Evolutionary conservation across 371 early-diverging fungal genomes (phyloP), one percentile per base, ranked within the genome.

Genomic region (Saksenaea oblongispora): DNA sequence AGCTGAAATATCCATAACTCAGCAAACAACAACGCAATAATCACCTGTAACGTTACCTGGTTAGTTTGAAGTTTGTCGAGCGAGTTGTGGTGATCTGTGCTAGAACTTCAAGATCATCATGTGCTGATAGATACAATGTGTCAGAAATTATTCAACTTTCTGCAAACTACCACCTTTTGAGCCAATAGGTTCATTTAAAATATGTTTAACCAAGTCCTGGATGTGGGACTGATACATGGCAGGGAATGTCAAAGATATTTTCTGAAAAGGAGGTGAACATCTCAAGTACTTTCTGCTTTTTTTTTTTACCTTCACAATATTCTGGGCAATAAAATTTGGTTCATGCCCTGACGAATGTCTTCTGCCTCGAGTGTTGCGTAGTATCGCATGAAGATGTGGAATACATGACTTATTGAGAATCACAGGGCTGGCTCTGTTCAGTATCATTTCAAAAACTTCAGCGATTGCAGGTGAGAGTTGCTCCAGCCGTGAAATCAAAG

Each of bases 391-490:
- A 14, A 80, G 51, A 56, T 66, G 60, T 2, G 76, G 64, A 64
- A 71, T 61, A 47, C 36, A 56, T 13, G 62, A 60, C 71, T 83
- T 78, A 68, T 73, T 74, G 34, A 72, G 31, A n/a, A 67, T 91
- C 61, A 61, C 65, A 55, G 55, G 91, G 76, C 26, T 92, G 67
- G 56, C 87, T 66, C 58, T 79, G 80, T 63, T 84, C 34, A 94
- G 71, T 8, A 95, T 70, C 9, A 90, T 71, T 3, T 84, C 78
- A 27, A 95, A 91, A 0, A 90, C 81, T 26, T 95, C 95, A 11
- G 81, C 64, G 13, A 85, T 62, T 5, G 73, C 81, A 7, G 89
- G 81, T 3, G 87, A 76, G 22, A 82, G 59, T 34, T 82, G 79
- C 26, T 92, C 87, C 3, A 96, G 69, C 1, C 83, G 75, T 53